A percentile compares a stretch with the other conserved stretches of the same genome.
phyloP scores from a whole-genome alignment of 371 early-diverging fungal genomes.

The Rhizomucor pusillus region DNA sequence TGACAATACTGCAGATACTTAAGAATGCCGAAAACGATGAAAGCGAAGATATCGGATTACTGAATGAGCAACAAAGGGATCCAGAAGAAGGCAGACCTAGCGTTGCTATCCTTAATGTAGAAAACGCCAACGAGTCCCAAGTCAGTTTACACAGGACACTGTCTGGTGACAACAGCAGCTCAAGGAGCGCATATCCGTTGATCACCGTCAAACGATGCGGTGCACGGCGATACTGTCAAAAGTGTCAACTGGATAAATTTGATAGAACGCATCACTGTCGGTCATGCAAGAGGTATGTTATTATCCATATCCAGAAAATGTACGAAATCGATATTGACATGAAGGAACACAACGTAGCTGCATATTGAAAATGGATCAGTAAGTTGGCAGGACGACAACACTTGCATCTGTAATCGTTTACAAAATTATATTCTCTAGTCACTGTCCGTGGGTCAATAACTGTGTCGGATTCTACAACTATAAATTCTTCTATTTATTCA shows the following conservation, averaged over 20 bases:
- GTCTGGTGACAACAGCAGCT: conserved; percentile 6
- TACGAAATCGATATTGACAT: not conserved
- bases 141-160: conserved; percentile 14
- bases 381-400: conserved; percentile 22
- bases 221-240: conserved; percentile 53
- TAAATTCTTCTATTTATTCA: conserved; percentile 67
- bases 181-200: conserved; percentile 12
- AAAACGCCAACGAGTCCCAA: conserved; percentile 15
- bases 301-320: not conserved
- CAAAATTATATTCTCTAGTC: conserved; percentile 22
- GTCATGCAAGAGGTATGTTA: conserved; percentile 37
- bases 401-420: not conserved
- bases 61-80: not conserved
- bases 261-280: conserved; percentile 71
- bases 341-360: conserved; percentile 28
- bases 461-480: conserved; percentile 72
- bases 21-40: conserved; percentile 1
- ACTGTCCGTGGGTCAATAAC: conserved; percentile 69
- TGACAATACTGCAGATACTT: not conserved
- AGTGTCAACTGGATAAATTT: conserved; percentile 62
- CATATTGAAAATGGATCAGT: conserved; percentile 71
- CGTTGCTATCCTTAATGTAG: conserved; percentile 20
- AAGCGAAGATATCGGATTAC: conserved; percentile 4
- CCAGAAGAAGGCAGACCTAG: conserved; percentile 1
- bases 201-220: conserved; percentile 61